These are phyloP conservation scores for Ensete ventricosum DNA, from an alignment of 176 grass and related monocot species.

Conservation along the genomic window DNA sequence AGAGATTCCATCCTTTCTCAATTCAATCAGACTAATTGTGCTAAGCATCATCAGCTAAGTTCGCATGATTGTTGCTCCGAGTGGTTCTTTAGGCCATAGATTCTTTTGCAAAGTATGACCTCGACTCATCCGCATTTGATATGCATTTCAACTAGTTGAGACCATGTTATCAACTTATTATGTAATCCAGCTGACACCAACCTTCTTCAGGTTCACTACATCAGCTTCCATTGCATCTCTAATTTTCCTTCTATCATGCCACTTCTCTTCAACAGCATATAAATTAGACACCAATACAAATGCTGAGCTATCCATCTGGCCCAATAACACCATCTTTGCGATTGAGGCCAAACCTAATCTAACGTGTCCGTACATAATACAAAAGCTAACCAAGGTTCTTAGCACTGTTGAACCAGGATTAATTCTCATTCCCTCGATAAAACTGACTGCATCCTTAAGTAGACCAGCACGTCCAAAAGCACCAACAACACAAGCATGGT, in stretches of 20 bases:
- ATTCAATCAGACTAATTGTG: no score
- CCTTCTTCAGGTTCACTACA: neutral
- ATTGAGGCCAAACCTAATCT: conserved; percentile 12
- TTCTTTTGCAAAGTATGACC: no score
- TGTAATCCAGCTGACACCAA: conserved; percentile 7
- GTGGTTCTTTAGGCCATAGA: no score
- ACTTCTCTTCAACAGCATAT: conserved; percentile 7
- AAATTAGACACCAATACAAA: conserved; percentile 18
- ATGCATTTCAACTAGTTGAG: neutral
- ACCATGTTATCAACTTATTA: neutral
- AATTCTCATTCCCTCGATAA: neutral
- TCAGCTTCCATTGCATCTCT: conserved; percentile 11
- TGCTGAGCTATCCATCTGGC: conserved; percentile 7
- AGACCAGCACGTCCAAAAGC: conserved; percentile 17
- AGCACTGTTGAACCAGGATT: conserved; percentile 6
- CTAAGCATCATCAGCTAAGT: no score
- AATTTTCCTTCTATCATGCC: conserved; percentile 6
- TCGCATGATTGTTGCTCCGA: no score
- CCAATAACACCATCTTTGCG: conserved; percentile 12
- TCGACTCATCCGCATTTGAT: no score
- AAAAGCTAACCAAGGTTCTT: conserved; percentile 12
- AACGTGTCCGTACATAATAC: conserved; percentile 6
- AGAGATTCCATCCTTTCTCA: no score
- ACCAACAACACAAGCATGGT: conserved; percentile 7
- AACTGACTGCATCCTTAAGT: conserved; percentile 7